Evolutionary conservation across 495 filamentous ascomycete genomes (phyloP).

Genomic region (Trichoderma virens): DNA sequence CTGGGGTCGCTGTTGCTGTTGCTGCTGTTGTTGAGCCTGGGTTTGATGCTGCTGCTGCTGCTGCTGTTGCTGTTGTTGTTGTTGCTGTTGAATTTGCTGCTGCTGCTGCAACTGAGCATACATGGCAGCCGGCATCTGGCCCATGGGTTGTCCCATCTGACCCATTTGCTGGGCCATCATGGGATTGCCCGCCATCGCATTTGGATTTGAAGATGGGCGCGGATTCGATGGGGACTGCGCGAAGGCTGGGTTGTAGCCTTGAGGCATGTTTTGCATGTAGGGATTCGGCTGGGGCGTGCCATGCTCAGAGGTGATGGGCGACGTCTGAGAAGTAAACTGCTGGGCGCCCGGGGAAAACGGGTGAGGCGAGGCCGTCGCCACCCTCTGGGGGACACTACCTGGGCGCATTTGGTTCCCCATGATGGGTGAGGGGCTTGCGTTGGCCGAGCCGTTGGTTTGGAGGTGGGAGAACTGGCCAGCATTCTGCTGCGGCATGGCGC

Average conservation of each 20-base stretch:
- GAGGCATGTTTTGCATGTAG: constrained; percentile 53
- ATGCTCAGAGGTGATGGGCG: constrained; percentile 71
- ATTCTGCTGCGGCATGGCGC: constrained; percentile 50
- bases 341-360: constrained; percentile 79
- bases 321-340: constrained; percentile 67
- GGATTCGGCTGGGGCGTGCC: constrained; percentile 63
- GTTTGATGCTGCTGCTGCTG: constrained; percentile 35
- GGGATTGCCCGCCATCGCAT: constrained; percentile 30
- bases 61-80: constrained; percentile 29
- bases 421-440: constrained; percentile 80
- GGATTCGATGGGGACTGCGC: constrained; percentile 40
- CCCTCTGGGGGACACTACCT: constrained; percentile 62
- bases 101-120: constrained; percentile 30
- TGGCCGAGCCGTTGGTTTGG: constrained; percentile 70
- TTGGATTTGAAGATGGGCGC: constrained; percentile 41
- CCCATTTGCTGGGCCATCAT: constrained; percentile 37
- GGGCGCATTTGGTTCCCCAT: constrained; percentile 66
- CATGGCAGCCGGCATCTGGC: constrained; percentile 32
- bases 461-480: constrained; percentile 67
- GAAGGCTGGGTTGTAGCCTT: constrained; percentile 52
- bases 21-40: constrained; percentile 46
- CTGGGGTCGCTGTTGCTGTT: constrained; percentile 21
- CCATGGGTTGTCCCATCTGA: constrained; percentile 29
- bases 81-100: constrained; percentile 30
- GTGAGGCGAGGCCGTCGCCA: constrained; percentile 85